Conservation (phyloP, 257 asterid species). For the Capsicum rhomboideum region DNA sequence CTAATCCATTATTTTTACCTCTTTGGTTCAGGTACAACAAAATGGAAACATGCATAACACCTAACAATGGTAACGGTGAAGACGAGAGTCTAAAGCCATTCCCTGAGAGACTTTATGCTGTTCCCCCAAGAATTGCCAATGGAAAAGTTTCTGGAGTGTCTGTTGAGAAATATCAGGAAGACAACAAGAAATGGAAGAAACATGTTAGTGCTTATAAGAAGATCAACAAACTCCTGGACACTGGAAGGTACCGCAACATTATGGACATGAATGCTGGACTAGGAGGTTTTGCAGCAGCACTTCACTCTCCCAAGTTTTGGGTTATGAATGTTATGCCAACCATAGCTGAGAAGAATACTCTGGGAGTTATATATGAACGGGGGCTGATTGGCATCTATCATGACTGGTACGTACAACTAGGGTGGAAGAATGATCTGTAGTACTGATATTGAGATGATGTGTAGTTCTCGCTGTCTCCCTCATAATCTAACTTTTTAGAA, state of each 20-base stretch:
- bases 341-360: slow-evolving; percentile 69
- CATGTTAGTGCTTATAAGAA: slow-evolving; percentile 76
- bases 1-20: background rate
- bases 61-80: slow-evolving; percentile 24
- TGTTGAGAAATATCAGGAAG: slow-evolving; percentile 51
- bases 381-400: slow-evolving; percentile 91
- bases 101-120: slow-evolving; percentile 75
- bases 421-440: background rate
- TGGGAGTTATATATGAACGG: slow-evolving; percentile 81
- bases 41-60: slow-evolving; percentile 76
- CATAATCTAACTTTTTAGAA: background rate
- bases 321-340: slow-evolving; percentile 94
- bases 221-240: slow-evolving; percentile 66
- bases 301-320: slow-evolving; percentile 77
- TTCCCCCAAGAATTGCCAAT: slow-evolving; percentile 81
- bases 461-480: background rate
- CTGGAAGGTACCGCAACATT: slow-evolving; percentile 93
- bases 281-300: slow-evolving; percentile 89
- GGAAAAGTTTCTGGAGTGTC: slow-evolving; percentile 75
- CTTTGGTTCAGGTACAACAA: slow-evolving; percentile 67
- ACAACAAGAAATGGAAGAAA: slow-evolving; percentile 76
- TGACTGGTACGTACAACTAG: slow-evolving; percentile 48
- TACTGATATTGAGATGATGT: background rate
- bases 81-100: slow-evolving; percentile 55
- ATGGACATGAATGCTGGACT: slow-evolving; percentile 99